Evolutionary conservation across 140 eudicot species (phyloP), one percentile per base, ranked within the genome.

Genomic region (Stevia rebaudiana): DNA sequence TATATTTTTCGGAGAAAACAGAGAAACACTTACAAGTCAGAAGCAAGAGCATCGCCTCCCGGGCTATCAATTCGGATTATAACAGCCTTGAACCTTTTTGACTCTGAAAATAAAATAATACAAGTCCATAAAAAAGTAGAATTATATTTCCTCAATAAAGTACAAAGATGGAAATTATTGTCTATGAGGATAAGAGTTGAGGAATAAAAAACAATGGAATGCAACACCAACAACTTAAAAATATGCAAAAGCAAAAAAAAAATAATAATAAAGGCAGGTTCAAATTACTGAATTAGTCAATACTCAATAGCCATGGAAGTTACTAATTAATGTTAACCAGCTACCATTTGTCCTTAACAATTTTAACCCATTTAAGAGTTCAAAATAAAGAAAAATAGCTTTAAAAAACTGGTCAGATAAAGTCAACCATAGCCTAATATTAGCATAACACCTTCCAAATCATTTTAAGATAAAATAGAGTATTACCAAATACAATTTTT

Each of bases 31-130:
- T 84, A 90, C 97, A 90, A 68, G 71, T 90, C 97, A 35, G 97
- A 90, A 67, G 97, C 95, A 83, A 90, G 94, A 59, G 82, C 83
- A 66, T 84, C 95, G 28, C 97, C 97, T 44, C 97, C 97, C 51
- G 95, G 95, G 73, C 97, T 90, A 74, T 90, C 97, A 73, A 90
- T 90, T 22, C 97, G 89, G 67, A 90, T 79, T 54, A 90, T 69
- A 25, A 80, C 97, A 65, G 97, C 97, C 74, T 90, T 90, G 48
- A 77, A 90, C 68, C 72, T 80, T 74, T 90, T 82, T 10, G 94
- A 90, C 75, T 86, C 95, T 90, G 83, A 15, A 77, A 30, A 30
- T 68, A 22, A 69, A 61, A 79, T 65, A 68, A 61, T 16, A 4
- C 48, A 41, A 67, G 46, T 66, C 23, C 54, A 28, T 40, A 42